Conservation (phyloP, 371 early-diverging fungal genomes). For the Rhizopus sp. region DNA sequence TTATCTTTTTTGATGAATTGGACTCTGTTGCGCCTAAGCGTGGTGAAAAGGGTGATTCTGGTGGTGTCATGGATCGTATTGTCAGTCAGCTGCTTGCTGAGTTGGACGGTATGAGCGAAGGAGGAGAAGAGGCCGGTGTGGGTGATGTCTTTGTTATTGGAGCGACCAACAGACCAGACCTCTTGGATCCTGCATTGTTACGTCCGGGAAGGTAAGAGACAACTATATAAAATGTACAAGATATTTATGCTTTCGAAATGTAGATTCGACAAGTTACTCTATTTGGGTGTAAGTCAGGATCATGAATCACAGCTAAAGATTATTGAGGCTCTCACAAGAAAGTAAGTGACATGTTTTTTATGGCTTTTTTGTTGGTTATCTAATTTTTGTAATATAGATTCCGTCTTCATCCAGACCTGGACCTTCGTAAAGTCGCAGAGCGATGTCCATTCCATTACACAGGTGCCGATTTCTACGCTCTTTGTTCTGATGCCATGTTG, state of each 20-base stretch:
- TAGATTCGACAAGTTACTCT: constrained; percentile 95
- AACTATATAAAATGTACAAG: background rate
- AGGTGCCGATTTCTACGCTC: constrained; percentile 97
- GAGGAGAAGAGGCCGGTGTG: constrained; percentile 48
- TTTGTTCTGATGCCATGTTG: constrained; percentile 96
- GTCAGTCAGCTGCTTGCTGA: constrained; percentile 96
- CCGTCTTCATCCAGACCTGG: constrained; percentile 75
- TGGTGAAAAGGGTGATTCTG: constrained; percentile 96
- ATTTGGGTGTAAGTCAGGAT: constrained; percentile 88
- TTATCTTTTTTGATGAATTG: constrained; percentile 99
- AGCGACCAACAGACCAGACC: constrained; percentile 97
- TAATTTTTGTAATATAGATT: constrained; percentile 55
- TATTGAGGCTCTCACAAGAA: constrained; percentile 91
- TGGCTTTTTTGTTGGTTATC: background rate
- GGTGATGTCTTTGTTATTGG: constrained; percentile 99
- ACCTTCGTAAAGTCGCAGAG: constrained; percentile 75
- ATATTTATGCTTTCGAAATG: background rate
- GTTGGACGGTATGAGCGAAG: constrained; percentile 88
- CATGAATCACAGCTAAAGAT: constrained; percentile 88
- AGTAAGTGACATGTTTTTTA: constrained; percentile 51
- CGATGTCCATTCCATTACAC: constrained; percentile 91
- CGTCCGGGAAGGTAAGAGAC: constrained; percentile 57
- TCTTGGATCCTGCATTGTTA: constrained; percentile 78
- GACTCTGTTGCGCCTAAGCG: constrained; percentile 98
- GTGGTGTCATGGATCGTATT: constrained; percentile 98